Percentiles rank a stretch among this genome's conserved stretches.
Evolutionary conservation across 2,329 filamentous ascomycete species (phyloP).

Genomic region (Fusarium sp.): DNA sequence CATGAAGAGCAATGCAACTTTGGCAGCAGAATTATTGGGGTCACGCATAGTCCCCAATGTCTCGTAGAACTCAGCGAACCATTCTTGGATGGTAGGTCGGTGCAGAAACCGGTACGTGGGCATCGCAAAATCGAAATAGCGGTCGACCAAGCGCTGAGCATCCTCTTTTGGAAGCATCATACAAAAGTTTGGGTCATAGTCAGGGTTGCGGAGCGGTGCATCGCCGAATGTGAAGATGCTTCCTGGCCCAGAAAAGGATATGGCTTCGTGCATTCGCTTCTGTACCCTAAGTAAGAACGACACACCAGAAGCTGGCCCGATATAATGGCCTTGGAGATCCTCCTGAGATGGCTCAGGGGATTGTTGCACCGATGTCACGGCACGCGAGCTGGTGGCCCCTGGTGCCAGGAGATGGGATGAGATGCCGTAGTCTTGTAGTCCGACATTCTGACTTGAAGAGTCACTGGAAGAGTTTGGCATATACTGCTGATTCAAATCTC

Average conservation of each 20-base stretch:
- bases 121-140: constrained; percentile 69
- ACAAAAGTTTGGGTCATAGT: constrained; percentile 53
- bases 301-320: constrained; percentile 50
- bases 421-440: constrained; percentile 17
- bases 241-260: constrained; percentile 45
- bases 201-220: constrained; percentile 57
- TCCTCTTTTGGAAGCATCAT: constrained; percentile 56
- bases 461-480: background rate
- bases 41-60: constrained; percentile 49
- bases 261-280: constrained; percentile 48
- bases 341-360: constrained; percentile 50
- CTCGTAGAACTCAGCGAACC: constrained; percentile 59
- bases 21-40: constrained; percentile 36
- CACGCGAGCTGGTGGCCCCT: constrained; percentile 3
- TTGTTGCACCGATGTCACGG: constrained; percentile 33
- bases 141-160: constrained; percentile 55
- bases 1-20: constrained; percentile 62
- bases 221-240: constrained; percentile 64
- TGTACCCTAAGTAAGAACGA: constrained; percentile 50
- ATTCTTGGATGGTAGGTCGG: constrained; percentile 62
- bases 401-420: constrained; percentile 20
- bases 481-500: constrained; percentile 17
- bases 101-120: constrained; percentile 69
- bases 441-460: constrained; percentile 1
- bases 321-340: constrained; percentile 51